Base-by-base conservation (phyloP, 225 moss, liverwort and hornwort species). In the Bryoerythrophyllum caledonicum region DNA sequence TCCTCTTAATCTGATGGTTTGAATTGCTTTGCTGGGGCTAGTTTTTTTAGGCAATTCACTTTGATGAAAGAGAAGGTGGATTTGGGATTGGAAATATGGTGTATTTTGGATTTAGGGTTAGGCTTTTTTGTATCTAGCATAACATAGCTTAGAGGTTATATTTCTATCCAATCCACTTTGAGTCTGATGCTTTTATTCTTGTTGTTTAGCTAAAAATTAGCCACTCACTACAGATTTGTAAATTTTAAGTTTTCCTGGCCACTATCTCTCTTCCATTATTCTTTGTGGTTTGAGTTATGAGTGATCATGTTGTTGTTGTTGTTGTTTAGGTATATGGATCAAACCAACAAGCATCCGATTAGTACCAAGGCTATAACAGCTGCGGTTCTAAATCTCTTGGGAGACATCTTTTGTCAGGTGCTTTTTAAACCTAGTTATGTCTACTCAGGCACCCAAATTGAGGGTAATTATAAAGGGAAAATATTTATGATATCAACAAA, bases 371-470 rank as follows among this genome's bases (percentile, higher is more conserved):
- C 88, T 21, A 63, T 79, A 19, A 85, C 88, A 24, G 63, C 85
- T 74, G 85, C 88, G 23, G 74, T 86, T 65, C 83, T 88, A 5
- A 88, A 86, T 70, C 63, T 86, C 32, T 72, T 88, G 17, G 88
- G 88, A 20, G 88, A 88, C 43, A 25, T 86, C 26, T 88, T 86
- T 68, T 88, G 88, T 86, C 88, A 88, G 88, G 88, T 86, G 66
- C 23, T 69, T 54, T 40, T 10, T 55, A 24, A 27, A 55, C 56
- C 75, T 49, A 5, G 13, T 46, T 78, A 38, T 10, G 6, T 78
- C 46, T 51, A 60, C 56, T 58, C 16, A 27, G 3, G 40, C 43
- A 14, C 57, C 37, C 26, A 19, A 66, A 0, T 69, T 43, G 12
- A 32, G 51, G 57, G 44, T 11, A 17, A 15, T 26, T 35, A 35